phyloP scores from a whole-genome alignment of 1,284 basidiomycete species.

The Pyrrhoderma noxium region DNA sequence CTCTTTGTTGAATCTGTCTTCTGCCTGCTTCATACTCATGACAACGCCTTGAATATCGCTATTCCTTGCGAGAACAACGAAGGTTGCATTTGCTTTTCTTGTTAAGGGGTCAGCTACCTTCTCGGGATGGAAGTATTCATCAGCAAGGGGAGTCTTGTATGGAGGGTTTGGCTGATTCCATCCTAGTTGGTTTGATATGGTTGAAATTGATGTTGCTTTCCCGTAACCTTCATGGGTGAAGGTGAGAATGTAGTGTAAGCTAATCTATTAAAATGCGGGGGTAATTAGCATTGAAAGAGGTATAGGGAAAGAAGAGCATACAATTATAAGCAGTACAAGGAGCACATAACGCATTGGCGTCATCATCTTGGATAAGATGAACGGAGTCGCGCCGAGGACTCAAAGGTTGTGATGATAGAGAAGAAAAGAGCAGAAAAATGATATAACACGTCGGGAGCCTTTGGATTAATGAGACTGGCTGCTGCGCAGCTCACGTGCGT shows the following conservation, averaged over 20 bases:
- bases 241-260: conserved; percentile 65
- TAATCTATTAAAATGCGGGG: conserved; percentile 37
- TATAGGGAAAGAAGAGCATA: conserved; percentile 29
- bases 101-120: conserved; percentile 32
- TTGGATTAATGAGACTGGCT: neutral
- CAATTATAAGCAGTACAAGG: conserved; percentile 58
- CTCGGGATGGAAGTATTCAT: conserved; percentile 46
- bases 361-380: conserved; percentile 51
- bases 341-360: conserved; percentile 69
- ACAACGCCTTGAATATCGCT: conserved; percentile 69
- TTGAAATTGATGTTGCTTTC: conserved; percentile 52
- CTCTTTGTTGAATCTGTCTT: conserved; percentile 81
- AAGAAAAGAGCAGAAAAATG: neutral
- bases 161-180: conserved; percentile 34
- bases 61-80: conserved; percentile 84
- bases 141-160: conserved; percentile 45
- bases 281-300: conserved; percentile 6
- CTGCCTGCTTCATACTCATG: conserved; percentile 69
- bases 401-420: neutral
- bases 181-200: conserved; percentile 40
- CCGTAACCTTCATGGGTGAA: conserved; percentile 67
- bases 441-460: neutral
- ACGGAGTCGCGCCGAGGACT: conserved; percentile 3
- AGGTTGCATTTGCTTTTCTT: conserved; percentile 75
- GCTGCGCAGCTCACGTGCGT: neutral